These are phyloP conservation scores for Ceratobasidium sp. DNA, from an alignment of 1,284 basidiomycete genomes.

Conservation along the genomic window DNA sequence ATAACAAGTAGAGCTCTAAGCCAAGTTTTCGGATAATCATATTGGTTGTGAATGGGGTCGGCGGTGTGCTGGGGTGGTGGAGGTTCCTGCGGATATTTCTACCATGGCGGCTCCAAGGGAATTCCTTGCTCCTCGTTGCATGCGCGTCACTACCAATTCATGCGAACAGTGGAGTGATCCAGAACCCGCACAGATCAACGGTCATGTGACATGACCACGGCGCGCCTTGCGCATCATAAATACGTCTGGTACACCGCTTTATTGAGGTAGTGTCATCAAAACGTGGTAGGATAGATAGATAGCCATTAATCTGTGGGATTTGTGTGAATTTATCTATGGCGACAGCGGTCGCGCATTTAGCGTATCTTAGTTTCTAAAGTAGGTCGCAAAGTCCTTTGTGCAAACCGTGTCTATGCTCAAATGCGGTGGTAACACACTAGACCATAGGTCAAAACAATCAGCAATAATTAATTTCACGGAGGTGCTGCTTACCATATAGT, in stretches of 20 bases:
- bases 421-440: slow-evolving; percentile 63
- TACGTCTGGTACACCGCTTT: too few species aligned
- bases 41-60: neutral
- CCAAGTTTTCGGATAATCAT: slow-evolving; percentile 29
- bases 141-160: neutral
- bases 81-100: neutral
- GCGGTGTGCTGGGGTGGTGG: neutral
- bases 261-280: too few species aligned
- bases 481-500: slow-evolving; percentile 61
- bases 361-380: neutral
- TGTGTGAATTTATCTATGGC: too few species aligned
- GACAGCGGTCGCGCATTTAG: neutral
- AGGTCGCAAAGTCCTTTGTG: slow-evolving; percentile 47
- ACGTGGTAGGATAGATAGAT: too few species aligned
- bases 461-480: neutral
- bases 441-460: neutral
- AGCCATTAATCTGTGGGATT: too few species aligned
- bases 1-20: neutral
- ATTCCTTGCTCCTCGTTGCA: neutral
- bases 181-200: neutral
- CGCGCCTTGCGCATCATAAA: too few species aligned
- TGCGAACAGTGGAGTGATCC: neutral
- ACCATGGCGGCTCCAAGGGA: neutral
- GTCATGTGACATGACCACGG: neutral
- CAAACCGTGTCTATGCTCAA: slow-evolving; percentile 66